These are phyloP conservation scores for Chalciporus piperatoides DNA, from an alignment of 1,284 basidiomycete species.

Conservation along the genomic window DNA sequence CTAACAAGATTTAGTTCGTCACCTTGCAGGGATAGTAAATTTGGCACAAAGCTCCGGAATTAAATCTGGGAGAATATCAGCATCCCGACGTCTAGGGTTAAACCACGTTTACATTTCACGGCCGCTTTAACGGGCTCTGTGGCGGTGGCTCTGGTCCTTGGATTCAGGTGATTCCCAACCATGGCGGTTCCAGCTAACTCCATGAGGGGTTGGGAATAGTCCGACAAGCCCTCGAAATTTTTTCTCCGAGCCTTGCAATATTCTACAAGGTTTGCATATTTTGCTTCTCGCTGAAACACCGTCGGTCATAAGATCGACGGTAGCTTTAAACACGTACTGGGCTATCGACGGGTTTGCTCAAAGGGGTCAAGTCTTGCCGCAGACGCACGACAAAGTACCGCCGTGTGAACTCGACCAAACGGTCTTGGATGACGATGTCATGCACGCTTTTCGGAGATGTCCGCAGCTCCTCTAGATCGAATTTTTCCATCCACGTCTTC, in stretches of 20 bases:
- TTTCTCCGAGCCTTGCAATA: conserved; percentile 59
- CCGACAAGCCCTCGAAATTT: conserved; percentile 56
- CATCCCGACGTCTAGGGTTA: conserved; percentile 22
- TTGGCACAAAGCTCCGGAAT: conserved; percentile 75
- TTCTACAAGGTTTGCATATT: conserved; percentile 55
- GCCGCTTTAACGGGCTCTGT: conserved; percentile 37
- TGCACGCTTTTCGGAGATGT: conserved; percentile 42
- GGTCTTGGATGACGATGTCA: conserved; percentile 70
- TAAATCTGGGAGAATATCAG: conserved; percentile 48
- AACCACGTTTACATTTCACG: conserved; percentile 48
- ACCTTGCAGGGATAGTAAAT: conserved; percentile 73
- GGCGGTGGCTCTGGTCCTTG: conserved; percentile 36
- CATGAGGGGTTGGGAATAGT: conserved; percentile 67
- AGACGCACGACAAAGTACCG: conserved; percentile 56
- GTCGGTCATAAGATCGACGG: conserved; percentile 13
- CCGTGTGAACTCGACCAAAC: conserved; percentile 71
- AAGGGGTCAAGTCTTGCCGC: conserved; percentile 63
- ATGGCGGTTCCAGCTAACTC: conserved; percentile 55
- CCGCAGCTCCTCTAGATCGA: conserved; percentile 43
- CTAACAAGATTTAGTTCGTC: conserved; percentile 20
- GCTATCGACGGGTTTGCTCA: conserved; percentile 65
- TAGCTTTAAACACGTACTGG: conserved; percentile 42
- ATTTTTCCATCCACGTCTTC: conserved; percentile 46
- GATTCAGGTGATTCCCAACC: conserved; percentile 55
- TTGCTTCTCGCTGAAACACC: conserved; percentile 51